These are phyloP conservation scores for Crithidia brevicula DNA, from an alignment of 208 protist genomes.

Conservation along the genomic window DNA sequence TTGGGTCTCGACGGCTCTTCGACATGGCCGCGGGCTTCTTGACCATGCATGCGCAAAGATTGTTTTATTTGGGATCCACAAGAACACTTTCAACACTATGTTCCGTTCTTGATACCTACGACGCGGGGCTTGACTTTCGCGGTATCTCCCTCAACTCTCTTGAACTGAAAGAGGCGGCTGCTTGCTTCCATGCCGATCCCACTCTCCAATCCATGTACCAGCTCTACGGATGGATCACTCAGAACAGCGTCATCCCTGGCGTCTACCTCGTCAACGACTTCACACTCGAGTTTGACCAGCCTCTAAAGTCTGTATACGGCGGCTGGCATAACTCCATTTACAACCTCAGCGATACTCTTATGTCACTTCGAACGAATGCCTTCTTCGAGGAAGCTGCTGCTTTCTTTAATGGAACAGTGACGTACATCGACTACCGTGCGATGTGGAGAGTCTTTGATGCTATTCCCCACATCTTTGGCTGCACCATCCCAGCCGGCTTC, in stretches of 20 bases:
- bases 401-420: not conserved
- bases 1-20: not conserved
- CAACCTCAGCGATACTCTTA: too few relatives aligned
- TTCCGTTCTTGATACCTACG: not conserved
- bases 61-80: not conserved
- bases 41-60: not conserved
- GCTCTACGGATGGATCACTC: not conserved
- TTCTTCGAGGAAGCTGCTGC: not conserved
- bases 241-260: not conserved
- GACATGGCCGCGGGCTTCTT: not conserved
- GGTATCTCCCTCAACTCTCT: not conserved
- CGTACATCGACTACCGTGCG: conserved; percentile 4
- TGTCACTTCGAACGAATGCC: too few relatives aligned
- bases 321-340: not conserved
- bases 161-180: not conserved
- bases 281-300: conserved; percentile 1
- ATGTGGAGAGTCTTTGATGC: not conserved
- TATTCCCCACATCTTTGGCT: not conserved
- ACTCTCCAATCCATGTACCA: not conserved
- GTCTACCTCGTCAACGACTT: not conserved
- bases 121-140: not conserved
- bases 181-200: not conserved
- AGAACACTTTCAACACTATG: not conserved
- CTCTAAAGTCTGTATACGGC: conserved; percentile 3
- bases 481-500: not conserved